phyloP scores from a whole-genome alignment of 305 asterid species.

The Fraxinus ornus region DNA sequence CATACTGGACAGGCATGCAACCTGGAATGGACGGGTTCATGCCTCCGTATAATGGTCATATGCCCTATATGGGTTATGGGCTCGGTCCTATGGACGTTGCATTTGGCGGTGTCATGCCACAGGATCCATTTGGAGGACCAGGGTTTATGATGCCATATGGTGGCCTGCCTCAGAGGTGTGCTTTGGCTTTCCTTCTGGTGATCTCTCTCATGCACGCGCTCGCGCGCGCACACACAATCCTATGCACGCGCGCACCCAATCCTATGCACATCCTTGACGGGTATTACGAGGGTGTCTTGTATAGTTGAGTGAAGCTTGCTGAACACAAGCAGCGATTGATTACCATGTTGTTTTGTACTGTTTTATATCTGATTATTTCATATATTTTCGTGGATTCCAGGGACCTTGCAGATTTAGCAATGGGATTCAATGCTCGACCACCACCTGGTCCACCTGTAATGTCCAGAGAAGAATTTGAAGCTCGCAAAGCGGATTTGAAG shows the following conservation, averaged over 20 bases:
- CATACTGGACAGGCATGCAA: conserved; percentile 85
- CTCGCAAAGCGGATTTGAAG: conserved; percentile 73
- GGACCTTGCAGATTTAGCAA: conserved; percentile 83
- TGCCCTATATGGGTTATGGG: conserved; percentile 81
- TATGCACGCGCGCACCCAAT: background rate
- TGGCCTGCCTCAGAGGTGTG: conserved; percentile 57
- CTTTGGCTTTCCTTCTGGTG: conserved; percentile 17
- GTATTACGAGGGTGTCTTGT: background rate
- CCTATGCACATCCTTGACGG: background rate
- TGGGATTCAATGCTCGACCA: conserved; percentile 81
- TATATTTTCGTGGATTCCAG: conserved; percentile 38
- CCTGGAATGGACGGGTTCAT: conserved; percentile 86
- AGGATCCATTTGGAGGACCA: conserved; percentile 79
- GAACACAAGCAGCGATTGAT: background rate
- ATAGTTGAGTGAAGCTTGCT: background rate
- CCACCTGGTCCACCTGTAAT: conserved; percentile 40
- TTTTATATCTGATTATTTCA: conserved; percentile 14
- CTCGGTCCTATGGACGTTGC: conserved; percentile 69
- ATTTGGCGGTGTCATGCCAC: conserved; percentile 69
- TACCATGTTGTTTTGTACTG: background rate
- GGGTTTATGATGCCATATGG: conserved; percentile 54
- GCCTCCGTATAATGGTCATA: conserved; percentile 66
- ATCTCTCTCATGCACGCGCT: background rate
- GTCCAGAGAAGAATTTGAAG: conserved; percentile 94
- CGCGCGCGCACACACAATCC: background rate